Percentiles rank a stretch among this genome's conserved stretches.
Evolutionary conservation across 2,329 filamentous ascomycete genomes (phyloP).

Genomic region (Sphaerulina populicola): DNA sequence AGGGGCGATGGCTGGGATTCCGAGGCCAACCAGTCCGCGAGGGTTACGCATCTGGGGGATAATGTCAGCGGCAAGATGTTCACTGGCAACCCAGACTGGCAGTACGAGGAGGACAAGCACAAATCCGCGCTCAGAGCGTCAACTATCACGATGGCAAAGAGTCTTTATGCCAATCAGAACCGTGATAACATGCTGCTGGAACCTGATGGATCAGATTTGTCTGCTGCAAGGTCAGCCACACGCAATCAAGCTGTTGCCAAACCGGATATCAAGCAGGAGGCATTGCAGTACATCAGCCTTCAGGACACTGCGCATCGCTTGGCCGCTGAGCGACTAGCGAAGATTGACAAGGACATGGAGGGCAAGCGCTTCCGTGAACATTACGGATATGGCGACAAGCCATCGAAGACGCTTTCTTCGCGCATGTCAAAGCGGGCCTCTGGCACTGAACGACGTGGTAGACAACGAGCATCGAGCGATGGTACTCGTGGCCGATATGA

Average conservation of each 20-base stretch:
- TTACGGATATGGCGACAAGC: conserved; percentile 55
- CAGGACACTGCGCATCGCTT: conserved; percentile 83
- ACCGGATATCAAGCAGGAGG: conserved; percentile 47
- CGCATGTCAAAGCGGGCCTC: conserved; percentile 44
- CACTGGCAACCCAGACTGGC: conserved; percentile 60
- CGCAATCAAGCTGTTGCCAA: conserved; percentile 27
- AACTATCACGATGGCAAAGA: conserved; percentile 79
- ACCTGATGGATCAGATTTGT: conserved; percentile 17
- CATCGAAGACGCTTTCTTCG: conserved; percentile 42
- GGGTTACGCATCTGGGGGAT: conserved; percentile 56
- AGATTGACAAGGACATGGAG: conserved; percentile 61
- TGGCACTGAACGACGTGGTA: conserved; percentile 39
- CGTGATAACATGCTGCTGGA: conserved; percentile 20
- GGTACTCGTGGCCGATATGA: conserved; percentile 30
- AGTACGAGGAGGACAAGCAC: conserved; percentile 64
- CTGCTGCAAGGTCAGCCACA: conserved; percentile 25
- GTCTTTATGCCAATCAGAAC: conserved; percentile 65
- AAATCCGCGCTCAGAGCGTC: conserved; percentile 70
- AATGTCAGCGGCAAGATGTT: conserved; percentile 61
- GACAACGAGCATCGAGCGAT: conserved; percentile 59
- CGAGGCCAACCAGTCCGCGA: conserved; percentile 52
- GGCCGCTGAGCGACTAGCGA: conserved; percentile 73
- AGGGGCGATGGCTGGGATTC: conserved; percentile 36
- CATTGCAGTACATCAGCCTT: conserved; percentile 51
- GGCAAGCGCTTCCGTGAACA: conserved; percentile 63